phyloP scores from a whole-genome alignment of 495 filamentous ascomycete species.

The Trypethelium eluteriae region DNA sequence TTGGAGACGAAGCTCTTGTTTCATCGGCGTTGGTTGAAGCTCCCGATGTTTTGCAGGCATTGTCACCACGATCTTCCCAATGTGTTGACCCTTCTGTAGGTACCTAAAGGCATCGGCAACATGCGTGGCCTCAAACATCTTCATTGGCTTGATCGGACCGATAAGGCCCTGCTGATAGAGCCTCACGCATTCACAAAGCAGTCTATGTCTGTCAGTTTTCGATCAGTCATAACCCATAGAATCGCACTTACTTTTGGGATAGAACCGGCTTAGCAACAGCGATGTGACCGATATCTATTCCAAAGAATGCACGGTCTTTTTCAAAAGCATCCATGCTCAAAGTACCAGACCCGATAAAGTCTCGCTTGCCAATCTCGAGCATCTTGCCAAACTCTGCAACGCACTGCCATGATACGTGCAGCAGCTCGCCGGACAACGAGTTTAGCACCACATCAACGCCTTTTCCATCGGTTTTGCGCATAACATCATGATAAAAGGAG shows the following conservation, averaged over 20 bases:
- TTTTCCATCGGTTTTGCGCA: conserved; percentile 16
- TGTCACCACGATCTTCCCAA: conserved; percentile 53
- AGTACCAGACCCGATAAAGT: conserved; percentile 15
- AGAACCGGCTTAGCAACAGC: neutral
- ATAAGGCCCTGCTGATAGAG: neutral
- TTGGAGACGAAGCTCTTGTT: neutral
- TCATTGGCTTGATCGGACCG: neutral
- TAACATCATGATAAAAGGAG: conserved; percentile 8
- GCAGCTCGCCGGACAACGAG: conserved; percentile 20
- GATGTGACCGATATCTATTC: conserved; percentile 31
- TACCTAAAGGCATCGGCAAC: conserved; percentile 48
- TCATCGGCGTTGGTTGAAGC: neutral
- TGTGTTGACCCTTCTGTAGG: conserved; percentile 47
- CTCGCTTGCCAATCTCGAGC: conserved; percentile 40
- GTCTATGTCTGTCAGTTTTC: neutral
- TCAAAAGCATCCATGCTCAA: conserved; percentile 22
- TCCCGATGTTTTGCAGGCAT: neutral
- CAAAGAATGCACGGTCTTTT: conserved; percentile 29
- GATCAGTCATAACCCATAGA: neutral
- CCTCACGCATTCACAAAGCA: neutral
- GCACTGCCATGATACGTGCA: conserved; percentile 17
- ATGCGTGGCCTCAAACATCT: conserved; percentile 23
- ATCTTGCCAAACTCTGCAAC: conserved; percentile 39
- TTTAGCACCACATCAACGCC: conserved; percentile 28
- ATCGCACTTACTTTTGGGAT: neutral